Conservation (phyloP, 2,329 filamentous ascomycete species). For the Trichophyton verrucosum region DNA sequence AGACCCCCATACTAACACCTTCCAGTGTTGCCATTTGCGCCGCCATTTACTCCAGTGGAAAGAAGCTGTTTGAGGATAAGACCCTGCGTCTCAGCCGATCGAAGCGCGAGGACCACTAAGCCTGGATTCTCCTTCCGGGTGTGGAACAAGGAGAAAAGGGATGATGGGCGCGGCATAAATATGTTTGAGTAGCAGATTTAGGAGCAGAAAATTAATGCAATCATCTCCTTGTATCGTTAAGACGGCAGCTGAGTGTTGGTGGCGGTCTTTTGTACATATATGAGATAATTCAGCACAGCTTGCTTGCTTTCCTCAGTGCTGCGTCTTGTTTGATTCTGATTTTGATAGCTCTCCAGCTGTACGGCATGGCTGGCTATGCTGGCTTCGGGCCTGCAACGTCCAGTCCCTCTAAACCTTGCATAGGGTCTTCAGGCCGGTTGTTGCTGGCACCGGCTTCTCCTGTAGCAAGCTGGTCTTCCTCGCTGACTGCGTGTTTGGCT, state of each 20-base stretch:
- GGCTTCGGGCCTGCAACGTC: conserved; percentile 88
- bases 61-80: conserved; percentile 82
- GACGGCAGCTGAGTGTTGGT: not conserved
- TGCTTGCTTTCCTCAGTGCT: not conserved
- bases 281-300: conserved; percentile 2
- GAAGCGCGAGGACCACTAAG: conserved; percentile 33
- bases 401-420: conserved; percentile 87
- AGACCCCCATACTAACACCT: conserved; percentile 15
- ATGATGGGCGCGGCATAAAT: not conserved
- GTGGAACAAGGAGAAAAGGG: not conserved
- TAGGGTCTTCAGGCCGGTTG: conserved; percentile 60
- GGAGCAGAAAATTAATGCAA: conserved; percentile 3
- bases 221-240: conserved; percentile 4
- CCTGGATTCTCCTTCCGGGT: not conserved
- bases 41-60: conserved; percentile 66
- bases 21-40: conserved; percentile 56
- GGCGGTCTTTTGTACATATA: conserved; percentile 6
- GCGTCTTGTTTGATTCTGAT: not conserved
- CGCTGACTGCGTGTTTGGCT: conserved; percentile 71
- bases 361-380: conserved; percentile 39
- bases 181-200: not conserved
- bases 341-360: no score
- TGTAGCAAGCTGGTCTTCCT: conserved; percentile 57
- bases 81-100: conserved; percentile 77
- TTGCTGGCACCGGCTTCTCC: conserved; percentile 42